phyloP scores from a whole-genome alignment of 2,329 filamentous ascomycete genomes.

The Hypoxylon sp. region DNA sequence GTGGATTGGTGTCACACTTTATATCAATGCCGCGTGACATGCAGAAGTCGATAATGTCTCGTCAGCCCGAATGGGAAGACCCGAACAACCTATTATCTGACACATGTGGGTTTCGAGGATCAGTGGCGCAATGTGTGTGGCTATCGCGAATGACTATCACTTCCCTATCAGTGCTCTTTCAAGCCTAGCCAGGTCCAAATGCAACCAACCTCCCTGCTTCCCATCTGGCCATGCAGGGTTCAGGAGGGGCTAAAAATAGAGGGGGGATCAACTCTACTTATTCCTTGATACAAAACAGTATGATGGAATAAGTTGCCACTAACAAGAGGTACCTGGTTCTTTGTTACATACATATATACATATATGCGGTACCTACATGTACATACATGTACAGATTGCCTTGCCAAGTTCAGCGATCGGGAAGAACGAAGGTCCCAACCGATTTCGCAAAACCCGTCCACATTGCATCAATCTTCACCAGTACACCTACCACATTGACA shows the following conservation, averaged over 20 bases:
- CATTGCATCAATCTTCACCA: constrained; percentile 1
- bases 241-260: constrained; percentile 25
- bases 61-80: too few species aligned
- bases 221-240: constrained; percentile 25
- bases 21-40: constrained; percentile 11
- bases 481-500: constrained; percentile 3
- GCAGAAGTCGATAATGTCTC: neutral
- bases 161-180: constrained; percentile 11
- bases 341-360: neutral
- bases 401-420: constrained; percentile 6
- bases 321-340: constrained; percentile 5
- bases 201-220: neutral
- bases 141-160: constrained; percentile 17
- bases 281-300: neutral
- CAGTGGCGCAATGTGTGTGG: neutral
- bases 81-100: constrained; percentile 28
- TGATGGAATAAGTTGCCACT: constrained; percentile 9
- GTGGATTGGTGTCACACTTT: too few species aligned
- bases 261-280: constrained; percentile 24
- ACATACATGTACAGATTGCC: neutral
- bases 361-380: neutral
- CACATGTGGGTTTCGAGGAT: constrained; percentile 26
- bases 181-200: constrained; percentile 1
- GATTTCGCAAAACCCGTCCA: neutral
- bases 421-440: constrained; percentile 9